Base-by-base conservation (phyloP, 2,329 filamentous ascomycete species). In the Rhinocladiella similis region DNA sequence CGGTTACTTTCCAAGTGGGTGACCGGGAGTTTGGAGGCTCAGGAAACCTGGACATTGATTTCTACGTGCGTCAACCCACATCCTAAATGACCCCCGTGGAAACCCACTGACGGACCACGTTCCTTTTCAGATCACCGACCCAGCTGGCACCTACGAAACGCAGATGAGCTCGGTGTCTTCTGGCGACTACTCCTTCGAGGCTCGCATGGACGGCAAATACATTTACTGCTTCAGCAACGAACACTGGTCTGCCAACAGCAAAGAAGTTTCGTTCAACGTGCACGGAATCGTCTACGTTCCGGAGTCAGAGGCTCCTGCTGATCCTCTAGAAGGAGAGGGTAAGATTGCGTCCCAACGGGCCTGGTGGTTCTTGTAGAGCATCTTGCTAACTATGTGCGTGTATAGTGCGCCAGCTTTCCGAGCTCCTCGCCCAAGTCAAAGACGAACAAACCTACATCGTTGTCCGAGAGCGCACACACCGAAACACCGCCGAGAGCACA, bases 201-300 rank as follows among this genome's bases (percentile, higher is more conserved):
- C 94, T 50, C 80, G 82, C 67, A 77, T 86, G 70, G 92, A 99
- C 73, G 94, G 94, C 64, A 91, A 89, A 77, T 97, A 89, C 79
- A 80, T 84, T 56, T 99, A 99, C 85, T 99, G 94, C 85, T 99
- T 99, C 79, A 95, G 94, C 77, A 99, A 99, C 77, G 93, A 97
- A 80, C 88, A 94, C 74, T 99, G 93, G 91, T 90, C 90, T 57
- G 91, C 92, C 57, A 91, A 91, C 74, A 95, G 86, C 72, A 99
- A 99, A 78, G 94, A 99, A 75, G 93, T 99, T 52, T 96, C 91
- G 54, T 99, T 99, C 85, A 99, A 99, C 74, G 94, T 99, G 50
- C 94, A 99, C 77, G 94, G 94, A 67, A 91, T 99, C 64, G 93
- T 99, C 71, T 99, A 97, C 76, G 91, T 99, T 50, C 89, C 90